phyloP scores from a whole-genome alignment of 2,329 filamentous ascomycete genomes.

The Paraphoma sp. region DNA sequence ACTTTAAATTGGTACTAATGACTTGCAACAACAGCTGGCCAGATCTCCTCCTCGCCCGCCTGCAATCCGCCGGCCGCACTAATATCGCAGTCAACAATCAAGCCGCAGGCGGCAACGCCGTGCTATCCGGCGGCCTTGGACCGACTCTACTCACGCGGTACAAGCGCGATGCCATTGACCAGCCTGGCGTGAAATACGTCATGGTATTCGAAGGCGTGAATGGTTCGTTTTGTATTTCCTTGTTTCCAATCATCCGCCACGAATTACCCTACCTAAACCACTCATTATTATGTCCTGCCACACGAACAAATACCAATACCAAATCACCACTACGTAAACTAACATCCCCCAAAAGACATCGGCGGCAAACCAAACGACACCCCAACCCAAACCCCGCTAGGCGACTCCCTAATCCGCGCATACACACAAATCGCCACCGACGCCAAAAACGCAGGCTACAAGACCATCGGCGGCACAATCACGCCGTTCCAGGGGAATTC shows the following conservation, averaged over 20 bases:
- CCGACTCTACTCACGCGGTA: conserved; percentile 67
- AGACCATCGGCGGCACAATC: conserved; percentile 66
- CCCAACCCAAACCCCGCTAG: conserved; percentile 55
- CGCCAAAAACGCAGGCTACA: conserved; percentile 52
- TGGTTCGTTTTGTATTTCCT: conserved; percentile 43
- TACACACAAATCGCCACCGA: conserved; percentile 63
- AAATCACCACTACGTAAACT: no score
- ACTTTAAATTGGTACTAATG: background rate
- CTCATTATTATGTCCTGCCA: no score
- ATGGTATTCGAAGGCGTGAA: conserved; percentile 71
- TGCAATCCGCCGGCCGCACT: conserved; percentile 48
- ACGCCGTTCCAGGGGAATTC: conserved; percentile 64
- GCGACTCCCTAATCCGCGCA: conserved; percentile 61
- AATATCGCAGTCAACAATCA: conserved; percentile 67
- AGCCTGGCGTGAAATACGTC: conserved; percentile 64
- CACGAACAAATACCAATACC: no score
- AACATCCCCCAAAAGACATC: no score
- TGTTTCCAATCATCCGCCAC: no score
- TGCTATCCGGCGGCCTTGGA: conserved; percentile 67
- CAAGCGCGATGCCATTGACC: conserved; percentile 68
- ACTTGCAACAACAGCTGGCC: conserved; percentile 49
- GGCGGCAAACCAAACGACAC: conserved; percentile 46
- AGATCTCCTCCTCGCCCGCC: conserved; percentile 53
- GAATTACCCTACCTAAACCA: no score
- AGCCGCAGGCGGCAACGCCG: conserved; percentile 72